Evolutionary conservation across 331 rosid genomes (phyloP), one percentile per base, ranked within the genome.

Genomic region (Erythrophleum ivorense): DNA sequence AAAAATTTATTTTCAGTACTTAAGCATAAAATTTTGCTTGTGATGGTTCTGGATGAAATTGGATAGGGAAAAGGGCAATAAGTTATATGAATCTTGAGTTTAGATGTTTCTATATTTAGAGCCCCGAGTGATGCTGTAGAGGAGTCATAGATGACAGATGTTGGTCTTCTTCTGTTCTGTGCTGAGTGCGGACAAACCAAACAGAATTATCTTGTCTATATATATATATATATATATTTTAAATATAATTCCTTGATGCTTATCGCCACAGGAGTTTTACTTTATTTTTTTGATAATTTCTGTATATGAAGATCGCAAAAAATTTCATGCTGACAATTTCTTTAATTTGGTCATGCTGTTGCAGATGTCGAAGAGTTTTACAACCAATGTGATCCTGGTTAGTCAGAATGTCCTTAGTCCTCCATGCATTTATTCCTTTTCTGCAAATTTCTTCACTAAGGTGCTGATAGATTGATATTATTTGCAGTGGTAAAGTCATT

Each of bases 381-480:
- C 87, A 86, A 67, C 81, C 91, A 85, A 84, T 92, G 98, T 80
- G 97, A 92, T 85, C 98, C 98, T 78, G 98, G 97, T 94, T 54
- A 87, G 92, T 78, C 31, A 19, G 9, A 12, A 71, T 69, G 16
- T 41, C 48, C 36, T 10, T 49, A 50, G 4, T 36, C 60, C 49
- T 46, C 41, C 34, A 33, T 58, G 18, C 46, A 43, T 58, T 11
- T 71, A 2, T 70, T 53, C 4, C n/a, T 38, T 75, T 40, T 57
- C 36, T 12, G 2, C 2, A 13, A 18, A 31, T 3, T 18, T 53
- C 24, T 52, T 33, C 0, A 5, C 13, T 9, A 10, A 33, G 65
- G 18, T 34, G 9, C 48, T 73, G 77, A 53, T 53, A 31, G 10
- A 0, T 0, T 24, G 75, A 24, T 71, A 54, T 11, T 50, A 3